These are phyloP conservation scores for Potentilla sterilis DNA, from an alignment of 306 rosid genomes.

Conservation along the genomic window DNA sequence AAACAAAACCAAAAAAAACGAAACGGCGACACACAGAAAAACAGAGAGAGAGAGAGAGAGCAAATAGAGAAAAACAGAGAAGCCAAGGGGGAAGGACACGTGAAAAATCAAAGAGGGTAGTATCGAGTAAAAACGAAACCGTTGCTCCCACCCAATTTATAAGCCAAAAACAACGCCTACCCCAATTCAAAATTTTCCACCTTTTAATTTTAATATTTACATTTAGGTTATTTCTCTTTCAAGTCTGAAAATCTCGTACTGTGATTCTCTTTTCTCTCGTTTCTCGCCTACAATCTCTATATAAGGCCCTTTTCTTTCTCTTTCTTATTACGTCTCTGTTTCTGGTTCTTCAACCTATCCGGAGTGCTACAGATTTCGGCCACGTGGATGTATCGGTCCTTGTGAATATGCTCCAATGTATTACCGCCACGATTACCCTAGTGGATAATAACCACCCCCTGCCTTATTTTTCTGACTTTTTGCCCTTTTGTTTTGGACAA, in stretches of 20 bases:
- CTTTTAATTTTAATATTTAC: background rate
- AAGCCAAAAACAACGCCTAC: slow-evolving; percentile 29
- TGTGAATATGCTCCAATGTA: slow-evolving; percentile 13
- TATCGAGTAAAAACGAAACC: slow-evolving; percentile 28
- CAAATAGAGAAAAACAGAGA: background rate
- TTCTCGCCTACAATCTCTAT: slow-evolving; percentile 10
- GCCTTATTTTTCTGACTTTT: slow-evolving; percentile 16
- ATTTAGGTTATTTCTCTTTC: background rate
- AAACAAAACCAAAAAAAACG: slow-evolving; percentile 20
- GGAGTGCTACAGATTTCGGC: slow-evolving; percentile 16
- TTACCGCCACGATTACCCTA: slow-evolving; percentile 36
- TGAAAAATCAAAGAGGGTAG: slow-evolving; percentile 31
- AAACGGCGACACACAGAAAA: background rate
- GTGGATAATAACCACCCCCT: slow-evolving; percentile 33
- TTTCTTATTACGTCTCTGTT: slow-evolving; percentile 1
- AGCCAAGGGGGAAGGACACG: slow-evolving; percentile 44
- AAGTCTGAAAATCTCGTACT: background rate
- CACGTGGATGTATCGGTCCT: slow-evolving; percentile 43
- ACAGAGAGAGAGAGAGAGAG: slow-evolving; percentile 8
- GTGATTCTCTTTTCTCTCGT: background rate
- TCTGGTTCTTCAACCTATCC: slow-evolving; percentile 25
- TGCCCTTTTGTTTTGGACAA: slow-evolving; percentile 5
- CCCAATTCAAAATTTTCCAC: background rate
- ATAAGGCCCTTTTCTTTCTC: no score
- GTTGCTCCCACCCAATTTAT: slow-evolving; percentile 38